Base-by-base conservation (phyloP, 345 rosid species). In the Rhodamnia rubescens region DNA sequence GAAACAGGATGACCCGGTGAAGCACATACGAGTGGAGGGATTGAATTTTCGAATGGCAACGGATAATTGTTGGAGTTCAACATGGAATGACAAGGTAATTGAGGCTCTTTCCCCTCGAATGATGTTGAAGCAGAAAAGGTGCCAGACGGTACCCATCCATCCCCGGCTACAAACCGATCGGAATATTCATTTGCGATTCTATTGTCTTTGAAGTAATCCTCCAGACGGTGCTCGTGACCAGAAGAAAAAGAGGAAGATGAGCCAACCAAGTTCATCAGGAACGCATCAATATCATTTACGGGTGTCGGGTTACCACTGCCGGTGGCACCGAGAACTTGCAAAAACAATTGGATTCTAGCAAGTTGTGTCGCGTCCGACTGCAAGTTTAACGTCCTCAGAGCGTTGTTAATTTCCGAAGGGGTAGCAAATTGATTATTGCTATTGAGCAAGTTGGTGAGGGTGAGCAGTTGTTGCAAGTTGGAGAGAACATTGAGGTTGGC, bases 401-500 rank as follows among this genome's bases (percentile, higher is more conserved):
- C 78, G 36, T 69, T 32, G 36, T 69, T 69, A 69, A 69, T 69
- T 36, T 69, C 80, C 80, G 36, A 36, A 36, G 80, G 47, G 80
- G 80, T 32, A 69, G 80, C 26, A 69, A 36, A 36, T 44, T 69
- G 80, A 36, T 36, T 69, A 36, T 69, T 69, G 47, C 80, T 69
- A 69, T 36, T 18, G 84, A 82, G 84, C 57, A 32, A 51, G 53
- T 82, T 82, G 58, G 58, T 26, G 13, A 82, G 57, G 20, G 94
- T 91, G 4, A 93, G 90, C 53, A 94, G 82, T 84, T 91, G 98
- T 11, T 93, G 95, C 55, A 92, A 86, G 82, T 90, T 90, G 42
- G 93, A 90, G 15, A 95, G 88, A 69, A 91, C 83, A 84, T 90
- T 90, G 61, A 91, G 89, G 86, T 93, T 96, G 40, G 96, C 90